Base-by-base conservation (phyloP, 208 protist species). In the Acanthamoeba royreba region DNA sequence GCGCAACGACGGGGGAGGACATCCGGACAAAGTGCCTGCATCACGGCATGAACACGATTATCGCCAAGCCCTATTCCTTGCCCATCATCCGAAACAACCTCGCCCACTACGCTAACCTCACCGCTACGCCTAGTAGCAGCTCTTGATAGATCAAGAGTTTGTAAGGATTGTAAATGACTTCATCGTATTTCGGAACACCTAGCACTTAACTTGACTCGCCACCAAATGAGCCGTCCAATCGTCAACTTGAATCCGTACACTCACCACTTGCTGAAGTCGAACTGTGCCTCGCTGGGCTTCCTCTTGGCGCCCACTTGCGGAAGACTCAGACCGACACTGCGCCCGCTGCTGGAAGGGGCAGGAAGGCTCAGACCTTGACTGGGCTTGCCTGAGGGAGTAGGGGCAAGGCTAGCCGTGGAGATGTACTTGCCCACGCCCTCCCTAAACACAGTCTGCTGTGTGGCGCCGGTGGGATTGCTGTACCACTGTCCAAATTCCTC, bases 341-440 rank as follows among this genome's bases (percentile, higher is more conserved):
- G n/a, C 17, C 15, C 19, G 55, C 55, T 7, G 15, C 22, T 8
- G 61, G 15, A 7, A 31, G 61, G 61, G 31, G 61, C 61, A 9
- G 61, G 61, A 0, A 72, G 61, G 5, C 61, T 35, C 33, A 72
- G 61, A 8, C 61, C 61, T 35, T 35, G 61, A 25, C 9, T 8
- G 25, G 61, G 31, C 28, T 31, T 72, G 22, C 33, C 61, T 15
- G 61, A 40, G n/a, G 4, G n/a, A n/a, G n/a, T 8, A 9, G 77
- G 42, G 8, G 45, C 45, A 7, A 86, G 42, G 0, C 8, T 55
- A 2, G 77, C 0, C 28, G 77, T 47, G 35, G 43, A 28, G 77
- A 86, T 86, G 77, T 86, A 86, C 77, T 86, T 86, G 77, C 77
- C 77, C 15, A 86, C 46, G 22, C 77, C 77, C 28, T 86, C 40